These are phyloP conservation scores for Eruca vesicaria DNA, from an alignment of 441 rosid genomes.

Conservation along the genomic window DNA sequence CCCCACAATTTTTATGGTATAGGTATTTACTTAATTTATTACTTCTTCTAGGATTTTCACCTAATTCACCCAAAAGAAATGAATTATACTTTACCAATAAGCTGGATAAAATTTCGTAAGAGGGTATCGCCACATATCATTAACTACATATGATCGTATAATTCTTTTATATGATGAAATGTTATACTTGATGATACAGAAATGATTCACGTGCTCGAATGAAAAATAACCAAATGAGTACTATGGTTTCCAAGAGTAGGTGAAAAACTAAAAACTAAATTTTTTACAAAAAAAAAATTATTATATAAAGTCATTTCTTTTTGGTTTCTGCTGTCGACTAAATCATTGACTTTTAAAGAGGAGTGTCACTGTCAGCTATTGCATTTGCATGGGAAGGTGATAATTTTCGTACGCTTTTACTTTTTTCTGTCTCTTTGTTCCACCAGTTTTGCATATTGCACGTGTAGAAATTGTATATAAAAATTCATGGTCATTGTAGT, in stretches of 20 bases:
- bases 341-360: neutral
- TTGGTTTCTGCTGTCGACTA: neutral
- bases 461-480: neutral
- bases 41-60: too few species aligned
- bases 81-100: too few species aligned
- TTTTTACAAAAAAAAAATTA: neutral
- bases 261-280: neutral
- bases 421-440: neutral
- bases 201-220: constrained; percentile 1
- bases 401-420: neutral
- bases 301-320: neutral
- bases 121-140: neutral
- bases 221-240: neutral
- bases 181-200: neutral
- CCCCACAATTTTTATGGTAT: too few species aligned
- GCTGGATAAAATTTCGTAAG: neutral
- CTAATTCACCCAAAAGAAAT: too few species aligned
- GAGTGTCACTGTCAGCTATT: neutral
- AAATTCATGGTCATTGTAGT: neutral
- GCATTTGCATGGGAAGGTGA: constrained; percentile 26
- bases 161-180: neutral
- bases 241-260: constrained; percentile 4
- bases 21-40: too few species aligned
- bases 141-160: neutral
- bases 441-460: neutral